Percentiles rank a stretch among this genome's conserved stretches.
Evolutionary conservation across 2,329 filamentous ascomycete genomes (phyloP).

Genomic region (Scedosporium dehoogii): DNA sequence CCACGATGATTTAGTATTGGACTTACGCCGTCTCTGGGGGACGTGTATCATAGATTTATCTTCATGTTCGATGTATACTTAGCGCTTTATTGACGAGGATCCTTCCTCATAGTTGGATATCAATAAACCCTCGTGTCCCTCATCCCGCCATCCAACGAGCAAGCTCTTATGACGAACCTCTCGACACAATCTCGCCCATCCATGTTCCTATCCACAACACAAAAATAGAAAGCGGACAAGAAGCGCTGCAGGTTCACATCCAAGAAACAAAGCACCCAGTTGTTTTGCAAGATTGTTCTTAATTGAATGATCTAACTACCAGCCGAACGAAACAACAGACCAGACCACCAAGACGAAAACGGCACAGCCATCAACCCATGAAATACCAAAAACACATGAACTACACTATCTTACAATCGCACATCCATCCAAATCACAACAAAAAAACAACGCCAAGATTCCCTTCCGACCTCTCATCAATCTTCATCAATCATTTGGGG

Average conservation of each 20-base stretch:
- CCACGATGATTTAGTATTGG: neutral
- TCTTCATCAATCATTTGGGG: neutral
- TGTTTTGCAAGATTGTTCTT: no score
- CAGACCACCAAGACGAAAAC: slow-evolving; percentile 2
- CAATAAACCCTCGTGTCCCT: no score
- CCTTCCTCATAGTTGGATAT: no score
- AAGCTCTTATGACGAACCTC: no score
- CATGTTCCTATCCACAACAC: no score
- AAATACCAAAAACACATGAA: neutral
- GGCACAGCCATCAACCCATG: neutral
- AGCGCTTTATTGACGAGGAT: neutral
- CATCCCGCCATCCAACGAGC: no score
- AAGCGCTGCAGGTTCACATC: no score
- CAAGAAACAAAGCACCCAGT: no score
- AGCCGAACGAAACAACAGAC: slow-evolving; percentile 3
- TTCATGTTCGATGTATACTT: neutral
- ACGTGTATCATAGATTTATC: neutral
- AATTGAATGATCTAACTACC: no score
- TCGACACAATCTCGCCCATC: no score
- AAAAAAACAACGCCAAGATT: neutral
- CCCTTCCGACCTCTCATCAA: neutral
- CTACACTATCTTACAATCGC: neutral
- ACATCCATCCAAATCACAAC: neutral
- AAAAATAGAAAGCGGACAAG: no score
- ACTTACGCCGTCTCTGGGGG: neutral